Base-by-base conservation (phyloP, 2,329 filamentous ascomycete genomes). In the Neopestalotiopsis rosae region DNA sequence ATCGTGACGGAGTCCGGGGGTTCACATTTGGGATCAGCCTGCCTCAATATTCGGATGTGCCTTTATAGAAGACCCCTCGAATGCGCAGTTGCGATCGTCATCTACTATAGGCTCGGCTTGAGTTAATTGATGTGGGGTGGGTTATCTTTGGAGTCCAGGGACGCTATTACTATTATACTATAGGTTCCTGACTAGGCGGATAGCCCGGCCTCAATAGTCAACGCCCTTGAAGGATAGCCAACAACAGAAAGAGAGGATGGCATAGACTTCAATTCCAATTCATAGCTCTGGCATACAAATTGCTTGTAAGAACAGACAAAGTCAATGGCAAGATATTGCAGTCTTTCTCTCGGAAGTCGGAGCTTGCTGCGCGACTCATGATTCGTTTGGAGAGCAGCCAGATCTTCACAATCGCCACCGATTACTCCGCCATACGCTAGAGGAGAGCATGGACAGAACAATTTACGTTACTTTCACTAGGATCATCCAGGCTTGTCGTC, bases 131-230 rank as follows among this genome's bases (percentile, higher is more conserved):
- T 38, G 34, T 38, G 34, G 14, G 45, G 45, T 17, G 9, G n/a
- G 45, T 28, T 17, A 52, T 52, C n/a, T n/a, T 52, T 7, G 17
- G n/a, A n/a, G 17, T n/a, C 45, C 9, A 17, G 45, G 45, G n/a
- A 52, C 45, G 45, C 45, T 20, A 52, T 17, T n/a, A 17, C 24
- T 28, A 28, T 28, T 52, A 52, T 52, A 52, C 45, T 52, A 9
- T 20, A 52, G 45, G 45, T n/a, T 52, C 45, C 45, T 52, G 45
- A 52, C 45, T 52, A 52, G 45, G n/a, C 45, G 45, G 45, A 52
- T 52, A 52, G 45, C 17, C n/a, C 45, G 45, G 17, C n/a, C 45
- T 7, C 45, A 38, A 38, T 38, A 17, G n/a, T 28, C 24, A 28
- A 28, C 24, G 24, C 24, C 24, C 24, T 28, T 28, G 24, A 28